Percentiles rank a stretch among this genome's conserved stretches.
Conservation (phyloP, 306 rosid genomes). For the Citrullus colocynthis region DNA sequence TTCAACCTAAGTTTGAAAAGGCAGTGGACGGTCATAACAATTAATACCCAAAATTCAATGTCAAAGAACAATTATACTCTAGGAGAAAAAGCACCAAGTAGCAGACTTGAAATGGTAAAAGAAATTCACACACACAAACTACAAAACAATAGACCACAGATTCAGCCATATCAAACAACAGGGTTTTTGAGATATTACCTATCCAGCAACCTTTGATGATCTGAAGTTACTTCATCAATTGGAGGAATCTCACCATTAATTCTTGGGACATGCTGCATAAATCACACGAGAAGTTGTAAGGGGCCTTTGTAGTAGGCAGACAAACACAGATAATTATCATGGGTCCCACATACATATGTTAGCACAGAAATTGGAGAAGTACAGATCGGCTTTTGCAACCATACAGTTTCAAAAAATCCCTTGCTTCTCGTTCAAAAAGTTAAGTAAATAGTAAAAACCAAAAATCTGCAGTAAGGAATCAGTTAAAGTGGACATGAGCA, state of each 20-base stretch:
- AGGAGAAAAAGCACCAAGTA: not conserved
- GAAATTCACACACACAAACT: not conserved
- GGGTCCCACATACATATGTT: not conserved
- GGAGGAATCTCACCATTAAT: conserved; percentile 93
- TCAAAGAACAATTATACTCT: not conserved
- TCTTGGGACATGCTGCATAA: conserved; percentile 79
- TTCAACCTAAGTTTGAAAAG: conserved; percentile 40
- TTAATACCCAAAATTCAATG: not conserved
- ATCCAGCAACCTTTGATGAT: conserved; percentile 80
- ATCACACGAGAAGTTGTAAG: not conserved
- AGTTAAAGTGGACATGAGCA: not conserved
- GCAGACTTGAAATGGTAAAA: not conserved
- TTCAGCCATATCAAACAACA: not conserved
- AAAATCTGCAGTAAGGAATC: not conserved
- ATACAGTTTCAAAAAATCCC: not conserved
- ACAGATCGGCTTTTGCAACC: not conserved
- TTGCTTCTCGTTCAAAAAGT: not conserved
- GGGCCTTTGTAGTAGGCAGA: not conserved
- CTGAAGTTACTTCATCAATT: conserved; percentile 75
- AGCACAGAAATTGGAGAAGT: not conserved
- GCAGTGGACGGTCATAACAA: not conserved
- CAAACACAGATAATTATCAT: not conserved
- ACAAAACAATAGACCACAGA: not conserved
- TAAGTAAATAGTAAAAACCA: not conserved
- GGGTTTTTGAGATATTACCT: conserved; percentile 33